Evolutionary conservation across 2,329 filamentous ascomycete species (phyloP), one percentile per base, ranked within the genome.

Genomic region (Xylariaceae sp.): DNA sequence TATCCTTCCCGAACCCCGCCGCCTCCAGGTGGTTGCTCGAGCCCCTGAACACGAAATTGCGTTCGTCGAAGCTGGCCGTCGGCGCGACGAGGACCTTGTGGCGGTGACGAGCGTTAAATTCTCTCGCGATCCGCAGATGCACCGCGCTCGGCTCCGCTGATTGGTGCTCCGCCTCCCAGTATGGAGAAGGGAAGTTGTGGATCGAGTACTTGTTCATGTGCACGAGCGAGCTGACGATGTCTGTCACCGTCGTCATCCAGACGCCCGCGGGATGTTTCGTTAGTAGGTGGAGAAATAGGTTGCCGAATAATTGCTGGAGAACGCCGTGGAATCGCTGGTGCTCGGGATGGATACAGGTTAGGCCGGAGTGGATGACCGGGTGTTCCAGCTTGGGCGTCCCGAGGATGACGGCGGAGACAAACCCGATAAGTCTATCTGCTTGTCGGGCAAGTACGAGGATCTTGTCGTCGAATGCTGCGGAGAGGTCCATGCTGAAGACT

Each of bases 181-280:
- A n/a, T 7, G 47, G 51, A 2, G 57, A 57, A 3, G 57, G 57
- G 48, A 54, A 60, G 21, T 20, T 41, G 7, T 52, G 2, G 45
- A 41, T 20, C 5, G 50, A 44, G 44, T 57, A 54, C 44, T 40
- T 21, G 32, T 37, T 29, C n/a, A 60, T 60, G 40, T 60, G 54
- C 32, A 55, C 57, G 16, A 60, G 54, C 6, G 54, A 57, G 44
- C 50, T 60, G 48, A 60, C 49, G 9, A 60, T 51, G 40, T 57
- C 50, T 12, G 57, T 51, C 20, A 60, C 21, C 14, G 42, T 57
- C 4, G 48, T 57, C 26, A 54, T 18, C 57, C 57, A 60, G 4
- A 60, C 45, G 2, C 57, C 57, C 5, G 19, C 2, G 20, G 54
- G 57, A 23, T 53, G 40, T 3, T 23, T 14, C 41, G 40, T 32